phyloP scores from a whole-genome alignment of 345 rosid genomes.

The Streptanthus diversifolius region DNA sequence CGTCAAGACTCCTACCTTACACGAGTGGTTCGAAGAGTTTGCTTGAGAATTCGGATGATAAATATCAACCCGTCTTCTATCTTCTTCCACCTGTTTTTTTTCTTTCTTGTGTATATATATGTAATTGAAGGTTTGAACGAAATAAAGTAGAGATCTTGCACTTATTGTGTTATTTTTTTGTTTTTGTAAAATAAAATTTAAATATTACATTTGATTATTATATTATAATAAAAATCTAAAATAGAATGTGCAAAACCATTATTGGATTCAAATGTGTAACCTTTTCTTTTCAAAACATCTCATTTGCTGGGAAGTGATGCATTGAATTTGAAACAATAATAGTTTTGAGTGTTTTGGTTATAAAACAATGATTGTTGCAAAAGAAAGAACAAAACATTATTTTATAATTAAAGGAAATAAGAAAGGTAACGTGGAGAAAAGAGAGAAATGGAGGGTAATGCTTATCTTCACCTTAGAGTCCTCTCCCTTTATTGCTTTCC shows the following conservation, averaged over 20 bases:
- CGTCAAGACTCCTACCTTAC: slow-evolving; percentile 52
- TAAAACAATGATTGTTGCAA: background rate
- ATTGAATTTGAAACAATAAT: slow-evolving; percentile 6
- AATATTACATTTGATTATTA: background rate
- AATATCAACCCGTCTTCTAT: background rate
- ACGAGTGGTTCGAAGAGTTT: slow-evolving; percentile 50
- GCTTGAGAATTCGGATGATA: slow-evolving; percentile 16
- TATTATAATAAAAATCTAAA: background rate
- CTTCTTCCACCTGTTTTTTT: background rate
- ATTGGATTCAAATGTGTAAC: background rate
- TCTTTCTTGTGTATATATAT: background rate
- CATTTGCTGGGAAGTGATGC: background rate
- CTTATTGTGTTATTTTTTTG: background rate
- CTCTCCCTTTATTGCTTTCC: slow-evolving; percentile 30
- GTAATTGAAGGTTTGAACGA: background rate
- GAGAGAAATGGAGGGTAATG: slow-evolving; percentile 25
- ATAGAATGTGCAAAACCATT: background rate
- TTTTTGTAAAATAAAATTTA: background rate
- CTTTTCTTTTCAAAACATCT: background rate
- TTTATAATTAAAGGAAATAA: background rate
- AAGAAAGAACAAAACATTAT: background rate
- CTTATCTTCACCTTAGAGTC: slow-evolving; percentile 30
- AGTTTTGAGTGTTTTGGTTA: background rate
- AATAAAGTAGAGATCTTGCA: background rate
- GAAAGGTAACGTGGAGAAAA: slow-evolving; percentile 29